Base-by-base conservation (phyloP, 352 stramenopile species). In the Pythium phragmiticola region DNA sequence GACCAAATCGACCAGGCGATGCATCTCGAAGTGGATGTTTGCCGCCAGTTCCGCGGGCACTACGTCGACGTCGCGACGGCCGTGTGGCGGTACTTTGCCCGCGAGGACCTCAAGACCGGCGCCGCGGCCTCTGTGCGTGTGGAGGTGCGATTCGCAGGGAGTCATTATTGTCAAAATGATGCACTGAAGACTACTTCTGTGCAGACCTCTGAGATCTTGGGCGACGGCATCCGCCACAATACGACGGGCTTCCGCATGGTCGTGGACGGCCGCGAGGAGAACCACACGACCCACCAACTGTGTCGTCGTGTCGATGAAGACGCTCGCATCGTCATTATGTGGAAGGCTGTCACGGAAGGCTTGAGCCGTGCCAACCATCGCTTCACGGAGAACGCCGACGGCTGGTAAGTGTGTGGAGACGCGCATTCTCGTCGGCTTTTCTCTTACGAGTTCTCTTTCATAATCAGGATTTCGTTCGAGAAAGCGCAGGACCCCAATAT, bases 401-500 rank as follows among this genome's bases (percentile, higher is more conserved):
- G 61, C 19, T 68, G 61, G 60, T 68, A 41, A 0, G 59, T 45
- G 8, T 64, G 14, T 17, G 7, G 34, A 0, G 34, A 45, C 19
- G 39, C 7, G 28, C 7, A 37, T 9, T 50, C 9, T 42, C 17
- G 14, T 64, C 33, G 21, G 21, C 13, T 12, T 16, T 9, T 36
- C 26, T 33, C 19, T 28, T 1, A 52, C n/a, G 6, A 4, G 8
- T 11, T 52, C 46, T 23, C 7, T 52, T 12, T 17, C 14, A 9
- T 16, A 9, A 30, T 17, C 19, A 64, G 62, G 63, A 69, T 65
- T 8, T 56, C 48, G 3, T 69, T 65, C 26, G 63, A 69, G 19
- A 60, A 60, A 17, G 17, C 56, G 2, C 8, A 43, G 3, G 51
- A 49, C 36, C 11, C 16, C 2, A 49, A 33, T 1, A 2, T n/a